A percentile compares a stretch with the other conserved stretches of the same genome.
These are phyloP conservation scores for Silene vulgaris DNA, from an alignment of 179 eudicot genomes.

Conservation along the genomic window DNA sequence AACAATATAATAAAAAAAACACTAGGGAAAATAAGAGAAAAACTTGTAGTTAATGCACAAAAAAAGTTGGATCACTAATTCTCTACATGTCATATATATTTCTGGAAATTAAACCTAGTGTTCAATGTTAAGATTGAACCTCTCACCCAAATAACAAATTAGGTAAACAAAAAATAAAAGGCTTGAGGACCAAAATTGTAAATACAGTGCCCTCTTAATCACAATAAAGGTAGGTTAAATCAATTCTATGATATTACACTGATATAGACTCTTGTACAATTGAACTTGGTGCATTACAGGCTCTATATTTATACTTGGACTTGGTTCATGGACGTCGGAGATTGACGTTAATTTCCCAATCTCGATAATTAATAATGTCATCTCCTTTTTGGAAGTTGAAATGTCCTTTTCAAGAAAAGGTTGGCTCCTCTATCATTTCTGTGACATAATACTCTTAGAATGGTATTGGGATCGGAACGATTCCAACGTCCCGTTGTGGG, in stretches of 20 bases:
- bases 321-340: neutral
- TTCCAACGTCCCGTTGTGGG: slow-evolving; percentile 89
- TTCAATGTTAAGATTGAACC: slow-evolving; percentile 3
- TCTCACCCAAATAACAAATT: slow-evolving; percentile 9
- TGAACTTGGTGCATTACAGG: slow-evolving; percentile 16
- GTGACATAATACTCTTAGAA: slow-evolving; percentile 72
- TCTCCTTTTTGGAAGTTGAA: slow-evolving; percentile 76
- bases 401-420: slow-evolving; percentile 69
- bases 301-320: neutral
- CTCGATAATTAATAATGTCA: slow-evolving; percentile 15
- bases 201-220: slow-evolving; percentile 20
- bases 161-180: neutral
- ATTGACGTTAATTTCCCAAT: neutral
- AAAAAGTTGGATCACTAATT: neutral
- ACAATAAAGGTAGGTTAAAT: neutral
- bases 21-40: neutral
- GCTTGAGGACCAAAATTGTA: neutral
- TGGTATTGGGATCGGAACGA: slow-evolving; percentile 74
- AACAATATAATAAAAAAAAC: no score
- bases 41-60: slow-evolving; percentile 4
- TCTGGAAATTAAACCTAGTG: slow-evolving; percentile 6
- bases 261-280: slow-evolving; percentile 26
- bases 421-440: slow-evolving; percentile 65
- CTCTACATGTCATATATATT: neutral
- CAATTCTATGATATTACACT: slow-evolving; percentile 6